phyloP scores from a whole-genome alignment of 345 rosid genomes.

The Aquilaria sinensis region DNA sequence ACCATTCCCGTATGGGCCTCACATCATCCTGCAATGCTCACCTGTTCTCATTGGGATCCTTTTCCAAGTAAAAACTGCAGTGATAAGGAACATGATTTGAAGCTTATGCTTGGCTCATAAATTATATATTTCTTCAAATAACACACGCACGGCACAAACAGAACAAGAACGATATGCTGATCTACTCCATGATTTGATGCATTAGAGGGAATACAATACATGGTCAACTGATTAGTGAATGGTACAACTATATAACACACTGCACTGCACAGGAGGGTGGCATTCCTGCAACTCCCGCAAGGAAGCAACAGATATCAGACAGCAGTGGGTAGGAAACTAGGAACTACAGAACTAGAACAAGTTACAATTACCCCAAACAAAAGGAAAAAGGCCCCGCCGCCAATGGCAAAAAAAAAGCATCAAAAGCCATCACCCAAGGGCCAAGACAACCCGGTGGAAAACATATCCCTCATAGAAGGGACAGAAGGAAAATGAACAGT shows the following conservation, averaged over 20 bases:
- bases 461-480: constrained; percentile 6
- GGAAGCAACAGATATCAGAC: constrained; percentile 16
- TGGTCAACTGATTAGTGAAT: too few species aligned
- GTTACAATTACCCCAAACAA: constrained; percentile 14
- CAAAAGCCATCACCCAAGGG: constrained; percentile 15
- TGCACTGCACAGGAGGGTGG: constrained; percentile 11
- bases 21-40: too few species aligned
- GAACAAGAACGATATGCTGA: too few species aligned
- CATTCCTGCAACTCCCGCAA: constrained; percentile 16
- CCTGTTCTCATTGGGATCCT: too few species aligned
- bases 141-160: too few species aligned
- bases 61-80: too few species aligned
- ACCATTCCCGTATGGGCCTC: too few species aligned
- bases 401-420: constrained; percentile 14
- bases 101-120: too few species aligned
- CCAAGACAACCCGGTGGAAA: constrained; percentile 10
- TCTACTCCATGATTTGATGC: too few species aligned
- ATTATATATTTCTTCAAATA: too few species aligned
- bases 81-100: too few species aligned
- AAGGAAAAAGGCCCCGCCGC: constrained; percentile 11
- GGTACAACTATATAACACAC: constrained; percentile 18
- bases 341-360: constrained; percentile 15
- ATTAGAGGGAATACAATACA: too few species aligned
- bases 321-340: constrained; percentile 12
- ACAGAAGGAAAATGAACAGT: neutral